phyloP scores from a whole-genome alignment of 495 filamentous ascomycete genomes.

The Beverwykella pulmonaria region DNA sequence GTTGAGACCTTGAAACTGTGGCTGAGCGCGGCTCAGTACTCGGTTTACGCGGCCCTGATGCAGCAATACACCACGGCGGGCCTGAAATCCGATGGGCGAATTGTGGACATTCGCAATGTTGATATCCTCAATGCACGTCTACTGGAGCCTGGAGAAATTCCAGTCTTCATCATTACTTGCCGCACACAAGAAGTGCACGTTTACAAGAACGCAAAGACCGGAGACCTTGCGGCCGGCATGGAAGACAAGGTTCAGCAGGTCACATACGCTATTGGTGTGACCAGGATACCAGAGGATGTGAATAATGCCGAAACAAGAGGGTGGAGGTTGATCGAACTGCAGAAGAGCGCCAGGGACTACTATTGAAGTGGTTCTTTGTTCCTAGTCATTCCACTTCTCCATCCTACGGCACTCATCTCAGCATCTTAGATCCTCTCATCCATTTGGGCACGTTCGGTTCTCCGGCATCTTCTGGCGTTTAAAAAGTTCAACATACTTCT shows the following conservation, averaged over 20 bases:
- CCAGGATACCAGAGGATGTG: slow-evolving; percentile 89
- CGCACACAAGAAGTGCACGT: slow-evolving; percentile 98
- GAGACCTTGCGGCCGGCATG: slow-evolving; percentile 92
- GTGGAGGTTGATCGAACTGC: slow-evolving; percentile 96
- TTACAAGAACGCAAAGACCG: slow-evolving; percentile 86
- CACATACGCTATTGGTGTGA: slow-evolving; percentile 96
- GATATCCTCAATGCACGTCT: slow-evolving; percentile 87
- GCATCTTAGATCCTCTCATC: neutral
- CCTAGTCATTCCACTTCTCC: neutral
- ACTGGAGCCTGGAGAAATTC: slow-evolving; percentile 94
- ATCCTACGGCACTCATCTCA: slow-evolving; percentile 15
- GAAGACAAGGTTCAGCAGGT: slow-evolving; percentile 98
- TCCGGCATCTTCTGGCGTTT: slow-evolving; percentile 26
- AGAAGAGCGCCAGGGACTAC: slow-evolving; percentile 97
- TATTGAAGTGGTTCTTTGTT: slow-evolving; percentile 56
- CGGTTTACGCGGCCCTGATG: slow-evolving; percentile 88
- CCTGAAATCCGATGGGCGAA: slow-evolving; percentile 88
- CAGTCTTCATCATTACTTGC: slow-evolving; percentile 95
- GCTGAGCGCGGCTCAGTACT: slow-evolving; percentile 92
- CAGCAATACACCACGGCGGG: slow-evolving; percentile 93
- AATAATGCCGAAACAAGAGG: slow-evolving; percentile 94
- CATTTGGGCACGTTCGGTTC: neutral
- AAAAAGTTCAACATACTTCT: slow-evolving; percentile 9
- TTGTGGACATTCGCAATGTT: slow-evolving; percentile 91
- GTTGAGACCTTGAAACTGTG: slow-evolving; percentile 86